Evolutionary conservation across 192 early-diverging fungal genomes (phyloP).

Genomic region (Cetraspora pellucida): DNA sequence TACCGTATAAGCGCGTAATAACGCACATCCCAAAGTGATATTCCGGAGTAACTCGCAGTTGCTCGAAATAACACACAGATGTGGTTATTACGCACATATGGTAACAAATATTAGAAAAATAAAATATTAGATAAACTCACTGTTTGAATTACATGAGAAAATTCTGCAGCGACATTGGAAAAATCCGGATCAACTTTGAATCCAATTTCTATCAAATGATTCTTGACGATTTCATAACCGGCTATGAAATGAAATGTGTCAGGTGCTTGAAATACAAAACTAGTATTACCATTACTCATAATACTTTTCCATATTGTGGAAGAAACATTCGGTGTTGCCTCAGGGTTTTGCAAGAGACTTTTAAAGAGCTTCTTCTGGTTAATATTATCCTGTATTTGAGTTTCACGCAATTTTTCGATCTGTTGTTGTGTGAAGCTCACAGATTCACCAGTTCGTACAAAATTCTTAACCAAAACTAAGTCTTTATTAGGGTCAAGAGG

Average conservation of each 20-base stretch:
- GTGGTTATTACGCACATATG: too few species aligned
- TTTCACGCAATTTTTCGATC: too few species aligned
- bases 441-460: constrained; percentile 36
- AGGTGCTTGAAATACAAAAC: constrained; percentile 13
- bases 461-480: constrained; percentile 42
- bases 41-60: too few species aligned
- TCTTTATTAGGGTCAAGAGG: constrained; percentile 28
- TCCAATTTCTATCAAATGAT: constrained; percentile 29
- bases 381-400: background rate
- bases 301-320: constrained; percentile 8
- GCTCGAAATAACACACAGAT: too few species aligned
- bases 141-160: background rate
- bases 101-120: background rate
- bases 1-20: too few species aligned
- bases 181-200: constrained; percentile 40
- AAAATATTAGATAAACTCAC: background rate
- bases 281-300: too few species aligned
- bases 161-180: constrained; percentile 33
- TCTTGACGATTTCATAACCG: constrained; percentile 28
- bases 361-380: constrained; percentile 24
- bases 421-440: background rate
- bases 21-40: too few species aligned
- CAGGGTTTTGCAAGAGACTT: constrained; percentile 29
- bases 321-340: constrained; percentile 33
- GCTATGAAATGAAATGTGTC: constrained; percentile 38